Evolutionary conservation across 2,329 filamentous ascomycete species (phyloP).

Genomic region (Arthrobotrys megalospora): DNA sequence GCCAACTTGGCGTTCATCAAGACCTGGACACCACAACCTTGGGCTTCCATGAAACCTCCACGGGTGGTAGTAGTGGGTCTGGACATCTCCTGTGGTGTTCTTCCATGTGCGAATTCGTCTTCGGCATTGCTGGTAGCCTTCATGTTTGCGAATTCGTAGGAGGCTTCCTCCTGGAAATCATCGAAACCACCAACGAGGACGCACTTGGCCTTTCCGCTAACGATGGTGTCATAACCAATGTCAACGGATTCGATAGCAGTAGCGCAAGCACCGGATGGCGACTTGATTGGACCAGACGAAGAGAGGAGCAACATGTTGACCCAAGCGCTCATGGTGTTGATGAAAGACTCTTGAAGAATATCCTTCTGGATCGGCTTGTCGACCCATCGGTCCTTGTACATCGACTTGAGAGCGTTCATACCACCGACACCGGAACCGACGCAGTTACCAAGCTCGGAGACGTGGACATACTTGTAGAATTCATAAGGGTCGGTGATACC

Average conservation of each 20-base stretch:
- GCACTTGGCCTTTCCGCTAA: constrained; percentile 96
- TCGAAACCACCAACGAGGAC: constrained; percentile 99
- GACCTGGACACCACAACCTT: constrained; percentile 97
- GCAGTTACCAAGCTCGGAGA: constrained; percentile 98
- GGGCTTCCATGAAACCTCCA: constrained; percentile 99
- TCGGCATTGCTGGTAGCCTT: constrained; percentile 98
- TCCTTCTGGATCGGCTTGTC: constrained; percentile 99
- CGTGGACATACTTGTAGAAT: constrained; percentile 99
- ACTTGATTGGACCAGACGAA: constrained; percentile 98
- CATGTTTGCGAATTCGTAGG: constrained; percentile 99
- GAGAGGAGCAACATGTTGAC: constrained; percentile 99
- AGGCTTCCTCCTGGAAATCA: constrained; percentile 99
- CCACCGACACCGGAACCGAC: constrained; percentile 99
- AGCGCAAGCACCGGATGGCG: constrained; percentile 95
- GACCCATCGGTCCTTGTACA: constrained; percentile 98
- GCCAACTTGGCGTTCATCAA: constrained; percentile 98
- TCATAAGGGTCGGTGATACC: constrained; percentile 99
- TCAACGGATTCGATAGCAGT: constrained; percentile 98
- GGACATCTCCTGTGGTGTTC: constrained; percentile 97
- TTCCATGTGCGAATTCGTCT: constrained; percentile 94
- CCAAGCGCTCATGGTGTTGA: constrained; percentile 99
- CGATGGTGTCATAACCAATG: constrained; percentile 97
- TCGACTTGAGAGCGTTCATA: constrained; percentile 89
- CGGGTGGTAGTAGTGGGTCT: constrained; percentile 95
- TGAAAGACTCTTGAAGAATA: constrained; percentile 98